phyloP scores from a whole-genome alignment of 179 eudicot species.

The Actinidia polygama region DNA sequence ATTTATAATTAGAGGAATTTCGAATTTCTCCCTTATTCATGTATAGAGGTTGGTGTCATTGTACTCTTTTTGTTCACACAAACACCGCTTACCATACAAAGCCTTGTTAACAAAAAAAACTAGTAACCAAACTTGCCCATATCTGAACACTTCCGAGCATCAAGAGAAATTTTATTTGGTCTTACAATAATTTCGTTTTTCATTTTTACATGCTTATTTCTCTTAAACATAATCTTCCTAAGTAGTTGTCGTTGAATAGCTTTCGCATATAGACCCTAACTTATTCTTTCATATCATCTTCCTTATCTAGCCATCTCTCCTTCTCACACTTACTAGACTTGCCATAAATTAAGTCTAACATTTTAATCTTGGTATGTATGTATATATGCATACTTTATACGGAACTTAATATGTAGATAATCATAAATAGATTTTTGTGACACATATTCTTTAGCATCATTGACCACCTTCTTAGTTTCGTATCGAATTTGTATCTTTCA shows the following conservation, averaged over 20 bases:
- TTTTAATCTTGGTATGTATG: background rate
- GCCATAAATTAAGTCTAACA: too few relatives aligned
- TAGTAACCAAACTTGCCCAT: constrained; percentile 6
- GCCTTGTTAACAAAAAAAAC: background rate
- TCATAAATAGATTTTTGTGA: background rate
- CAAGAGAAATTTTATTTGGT: background rate
- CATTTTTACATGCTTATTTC: background rate
- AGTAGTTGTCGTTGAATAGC: background rate
- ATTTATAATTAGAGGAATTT: background rate
- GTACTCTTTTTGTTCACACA: background rate
- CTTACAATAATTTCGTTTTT: background rate
- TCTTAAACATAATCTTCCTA: background rate
- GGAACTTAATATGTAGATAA: background rate
- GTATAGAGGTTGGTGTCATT: background rate
- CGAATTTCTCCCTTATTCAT: background rate
- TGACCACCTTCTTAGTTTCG: background rate
- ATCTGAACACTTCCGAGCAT: background rate
- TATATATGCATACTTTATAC: constrained; percentile 1
- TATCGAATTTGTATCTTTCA: background rate
- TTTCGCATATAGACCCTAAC: background rate
- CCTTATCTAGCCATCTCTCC: background rate
- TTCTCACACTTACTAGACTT: background rate
- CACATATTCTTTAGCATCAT: background rate
- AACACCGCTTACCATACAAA: background rate
- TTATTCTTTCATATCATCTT: background rate